These are phyloP conservation scores for Cytidiella melzeri DNA, from an alignment of 768 basidiomycete genomes.

Conservation along the genomic window DNA sequence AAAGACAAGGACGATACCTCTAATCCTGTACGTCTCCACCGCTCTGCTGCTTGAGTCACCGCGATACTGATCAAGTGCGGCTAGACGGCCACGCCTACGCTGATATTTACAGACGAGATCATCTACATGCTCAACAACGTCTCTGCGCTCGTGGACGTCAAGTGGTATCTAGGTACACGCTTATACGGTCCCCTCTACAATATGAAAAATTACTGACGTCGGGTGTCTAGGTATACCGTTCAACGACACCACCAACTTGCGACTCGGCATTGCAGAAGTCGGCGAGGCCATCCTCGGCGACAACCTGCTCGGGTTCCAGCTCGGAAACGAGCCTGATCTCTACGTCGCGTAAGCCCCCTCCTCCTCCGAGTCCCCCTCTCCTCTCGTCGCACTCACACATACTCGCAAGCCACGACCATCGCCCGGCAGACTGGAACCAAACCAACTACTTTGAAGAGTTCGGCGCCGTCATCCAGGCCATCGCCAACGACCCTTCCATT, in stretches of 20 bases:
- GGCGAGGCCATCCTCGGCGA: slow-evolving; percentile 38
- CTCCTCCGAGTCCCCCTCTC: not conserved
- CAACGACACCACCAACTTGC: slow-evolving; percentile 23
- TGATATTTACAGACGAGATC: slow-evolving; percentile 42
- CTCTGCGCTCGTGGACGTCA: slow-evolving; percentile 33
- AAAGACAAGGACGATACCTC: slow-evolving; percentile 24
- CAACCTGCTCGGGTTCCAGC: slow-evolving; percentile 39
- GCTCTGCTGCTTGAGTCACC: slow-evolving; percentile 17
- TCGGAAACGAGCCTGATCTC: slow-evolving; percentile 56
- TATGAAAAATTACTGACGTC: too few species aligned
- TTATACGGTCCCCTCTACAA: not conserved
- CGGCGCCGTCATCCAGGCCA: slow-evolving; percentile 20
- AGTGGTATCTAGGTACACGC: slow-evolving; percentile 40
- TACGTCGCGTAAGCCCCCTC: slow-evolving; percentile 37
- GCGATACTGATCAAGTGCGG: too few species aligned
- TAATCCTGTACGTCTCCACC: slow-evolving; percentile 32
- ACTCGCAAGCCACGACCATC: slow-evolving; percentile 30
- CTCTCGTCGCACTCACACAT: not conserved
- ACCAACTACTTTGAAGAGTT: slow-evolving; percentile 29
- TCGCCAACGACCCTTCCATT: slow-evolving; percentile 17
- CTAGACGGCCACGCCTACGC: slow-evolving; percentile 48
- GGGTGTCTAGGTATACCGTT: slow-evolving; percentile 20
- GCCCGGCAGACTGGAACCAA: slow-evolving; percentile 23
- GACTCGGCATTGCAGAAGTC: slow-evolving; percentile 32
- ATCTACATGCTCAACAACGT: slow-evolving; percentile 46